Conservation (phyloP, 805 yeast species). For the Kluyveromyces nonfermentans region DNA sequence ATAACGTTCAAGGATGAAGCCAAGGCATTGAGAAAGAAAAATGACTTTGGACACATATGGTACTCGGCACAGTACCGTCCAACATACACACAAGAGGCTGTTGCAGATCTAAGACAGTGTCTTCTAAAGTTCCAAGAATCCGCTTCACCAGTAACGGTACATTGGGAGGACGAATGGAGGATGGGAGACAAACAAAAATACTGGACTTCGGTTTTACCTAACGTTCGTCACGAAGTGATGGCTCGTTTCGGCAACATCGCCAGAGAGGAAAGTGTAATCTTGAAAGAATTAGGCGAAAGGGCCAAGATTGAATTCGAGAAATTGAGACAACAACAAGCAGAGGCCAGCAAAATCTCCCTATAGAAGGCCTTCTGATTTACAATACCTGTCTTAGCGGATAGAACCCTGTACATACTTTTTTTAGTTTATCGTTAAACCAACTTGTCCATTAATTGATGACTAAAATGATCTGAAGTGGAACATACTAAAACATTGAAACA, state of each 20-base stretch:
- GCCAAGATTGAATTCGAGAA: slow-evolving; percentile 18
- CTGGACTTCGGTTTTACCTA: slow-evolving; percentile 48
- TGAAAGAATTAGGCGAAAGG: slow-evolving; percentile 43
- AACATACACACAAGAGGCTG: slow-evolving; percentile 82
- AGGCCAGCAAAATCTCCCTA: slow-evolving; percentile 5
- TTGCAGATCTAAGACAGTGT: slow-evolving; percentile 56
- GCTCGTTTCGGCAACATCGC: slow-evolving; percentile 43
- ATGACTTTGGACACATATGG: slow-evolving; percentile 77
- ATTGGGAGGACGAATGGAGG: slow-evolving; percentile 86
- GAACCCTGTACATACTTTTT: neutral
- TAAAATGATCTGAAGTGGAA: no score
- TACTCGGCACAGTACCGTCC: slow-evolving; percentile 83
- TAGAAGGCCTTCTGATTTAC: neutral
- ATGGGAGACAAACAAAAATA: slow-evolving; percentile 60
- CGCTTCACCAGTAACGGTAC: slow-evolving; percentile 36
- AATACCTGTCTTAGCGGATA: neutral
- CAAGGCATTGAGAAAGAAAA: slow-evolving; percentile 57
- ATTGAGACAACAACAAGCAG: slow-evolving; percentile 8
- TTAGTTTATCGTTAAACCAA: no score
- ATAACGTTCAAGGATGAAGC: slow-evolving; percentile 50
- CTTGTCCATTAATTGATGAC: no score
- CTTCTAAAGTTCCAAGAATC: slow-evolving; percentile 18
- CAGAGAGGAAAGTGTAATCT: slow-evolving; percentile 56
- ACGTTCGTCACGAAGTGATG: slow-evolving; percentile 50
- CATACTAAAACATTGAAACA: no score